phyloP scores from a whole-genome alignment of 1,284 basidiomycete genomes.

The Peniophora sp. region DNA sequence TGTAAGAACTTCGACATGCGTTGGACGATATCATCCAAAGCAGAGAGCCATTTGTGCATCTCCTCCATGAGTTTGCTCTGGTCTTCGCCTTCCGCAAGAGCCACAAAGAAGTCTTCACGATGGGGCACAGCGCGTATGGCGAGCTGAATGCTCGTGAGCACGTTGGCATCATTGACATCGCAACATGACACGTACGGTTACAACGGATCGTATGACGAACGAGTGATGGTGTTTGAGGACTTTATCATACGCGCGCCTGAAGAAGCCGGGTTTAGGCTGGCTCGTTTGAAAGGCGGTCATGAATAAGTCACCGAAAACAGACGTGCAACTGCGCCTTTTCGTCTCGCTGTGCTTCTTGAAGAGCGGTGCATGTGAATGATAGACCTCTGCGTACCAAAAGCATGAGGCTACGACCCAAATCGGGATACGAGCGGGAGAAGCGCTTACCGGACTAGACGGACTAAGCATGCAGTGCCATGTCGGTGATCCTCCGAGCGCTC shows the following conservation, averaged over 20 bases:
- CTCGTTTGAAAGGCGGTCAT: no score
- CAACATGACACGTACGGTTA: constrained; percentile 52
- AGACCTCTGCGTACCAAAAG: constrained; percentile 62
- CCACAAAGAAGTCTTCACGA: constrained; percentile 78
- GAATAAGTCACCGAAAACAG: constrained; percentile 51
- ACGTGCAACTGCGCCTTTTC: constrained; percentile 64
- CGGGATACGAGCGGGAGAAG: constrained; percentile 18
- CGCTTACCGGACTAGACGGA: constrained; percentile 74
- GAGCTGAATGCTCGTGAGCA: constrained; percentile 43
- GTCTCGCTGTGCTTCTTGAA: constrained; percentile 72
- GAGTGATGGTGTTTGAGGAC: constrained; percentile 81
- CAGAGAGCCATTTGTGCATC: constrained; percentile 74
- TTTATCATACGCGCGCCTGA: constrained; percentile 70
- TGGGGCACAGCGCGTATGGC: constrained; percentile 92
- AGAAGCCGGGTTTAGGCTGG: no score
- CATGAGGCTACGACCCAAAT: constrained; percentile 32
- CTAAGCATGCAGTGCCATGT: constrained; percentile 53
- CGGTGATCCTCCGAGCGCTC: constrained; percentile 43
- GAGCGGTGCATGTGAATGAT: constrained; percentile 75
- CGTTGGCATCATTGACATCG: constrained; percentile 1
- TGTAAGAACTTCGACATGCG: constrained; percentile 65
- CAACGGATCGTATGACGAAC: constrained; percentile 79
- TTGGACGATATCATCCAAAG: constrained; percentile 64
- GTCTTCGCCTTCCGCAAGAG: constrained; percentile 78
- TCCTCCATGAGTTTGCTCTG: constrained; percentile 69